Percentiles rank a stretch among this genome's conserved stretches.
Conservation (phyloP, 2,329 filamentous ascomycete genomes). For the Pseudocercospora cruenta region DNA sequence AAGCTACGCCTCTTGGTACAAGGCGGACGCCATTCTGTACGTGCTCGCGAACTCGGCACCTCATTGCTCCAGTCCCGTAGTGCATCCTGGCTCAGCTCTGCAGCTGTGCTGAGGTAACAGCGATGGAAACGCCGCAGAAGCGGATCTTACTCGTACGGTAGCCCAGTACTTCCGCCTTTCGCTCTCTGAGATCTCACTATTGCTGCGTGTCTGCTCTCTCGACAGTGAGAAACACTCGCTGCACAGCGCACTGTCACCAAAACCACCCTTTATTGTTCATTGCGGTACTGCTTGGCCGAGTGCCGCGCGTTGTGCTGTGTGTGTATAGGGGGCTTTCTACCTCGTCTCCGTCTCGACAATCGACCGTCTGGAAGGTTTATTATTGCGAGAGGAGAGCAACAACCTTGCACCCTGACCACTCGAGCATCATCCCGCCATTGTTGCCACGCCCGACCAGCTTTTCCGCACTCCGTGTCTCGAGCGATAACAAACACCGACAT, state of each 20-base stretch:
- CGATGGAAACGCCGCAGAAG: constrained; percentile 2
- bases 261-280: not conserved
- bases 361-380: not conserved
- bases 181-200: not conserved
- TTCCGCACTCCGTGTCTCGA: not conserved
- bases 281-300: not conserved
- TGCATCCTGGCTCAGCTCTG: constrained; percentile 7
- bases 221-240: not conserved
- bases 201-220: not conserved
- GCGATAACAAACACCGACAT: constrained; percentile 1
- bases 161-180: constrained; percentile 2
- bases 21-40: not conserved
- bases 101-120: constrained; percentile 2
- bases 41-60: not conserved
- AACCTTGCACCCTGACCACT: not conserved
- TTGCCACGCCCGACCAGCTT: constrained; percentile 6
- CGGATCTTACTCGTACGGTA: constrained; percentile 6
- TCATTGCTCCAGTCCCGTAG: constrained; percentile 2
- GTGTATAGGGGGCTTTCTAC: not conserved
- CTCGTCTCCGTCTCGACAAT: not conserved
- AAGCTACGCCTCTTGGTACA: not conserved
- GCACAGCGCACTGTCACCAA: not conserved
- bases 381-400: not conserved
- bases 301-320: not conserved
- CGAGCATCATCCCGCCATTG: not conserved